Evolutionary conservation across 2,329 filamentous ascomycete genomes (phyloP), one percentile per base, ranked within the genome.

Genomic region (Kalaharituber pfeilii): DNA sequence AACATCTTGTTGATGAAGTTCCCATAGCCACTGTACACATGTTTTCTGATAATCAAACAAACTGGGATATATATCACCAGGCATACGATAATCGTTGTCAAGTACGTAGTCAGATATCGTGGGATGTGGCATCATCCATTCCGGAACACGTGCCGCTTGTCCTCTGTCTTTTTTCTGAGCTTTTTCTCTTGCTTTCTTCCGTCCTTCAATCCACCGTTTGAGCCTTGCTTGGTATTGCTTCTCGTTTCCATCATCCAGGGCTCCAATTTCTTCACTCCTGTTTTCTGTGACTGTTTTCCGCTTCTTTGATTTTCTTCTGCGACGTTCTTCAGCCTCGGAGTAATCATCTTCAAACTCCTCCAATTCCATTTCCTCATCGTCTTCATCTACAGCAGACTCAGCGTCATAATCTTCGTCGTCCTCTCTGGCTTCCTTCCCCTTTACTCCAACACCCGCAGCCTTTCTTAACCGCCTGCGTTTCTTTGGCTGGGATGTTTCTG

Each of bases 1-100:
- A 4, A 94, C 87, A 57, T 83, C 78, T 66, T 95, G 87, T 54
- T 81, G 79, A 66, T 94, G 89, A 2, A 98, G 72, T 67, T 98
- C 89, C 67, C 86, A 87, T 5, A 98, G 75, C 91, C 91, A 98
- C 65, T 94, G 84, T 2, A 98, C 87, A 2, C 89, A 88, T 0
- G 87, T 95, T 68, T 94, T 95, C 65, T 98, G 91, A 62, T 98
- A 98, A 59, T 93, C 86, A 63, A 96, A 98, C 0, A 98, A 72
- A 2, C 86, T 86, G 0, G 87, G 86, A 60, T 84, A 88, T 6
- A 98, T 89, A 63, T 98, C 91, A 1, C 91, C 91, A 1, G 91
- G 91, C 3, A 98, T 73, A 51, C 78, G 83, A 54, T 93, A 78
- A 2, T 78, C 82, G 36, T 84, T 82, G 52, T 84, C 80, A 50